A percentile compares a stretch with the other conserved stretches of the same genome.
Evolutionary conservation across 345 rosid species (phyloP).

Genomic region (Luvunga scandens): DNA sequence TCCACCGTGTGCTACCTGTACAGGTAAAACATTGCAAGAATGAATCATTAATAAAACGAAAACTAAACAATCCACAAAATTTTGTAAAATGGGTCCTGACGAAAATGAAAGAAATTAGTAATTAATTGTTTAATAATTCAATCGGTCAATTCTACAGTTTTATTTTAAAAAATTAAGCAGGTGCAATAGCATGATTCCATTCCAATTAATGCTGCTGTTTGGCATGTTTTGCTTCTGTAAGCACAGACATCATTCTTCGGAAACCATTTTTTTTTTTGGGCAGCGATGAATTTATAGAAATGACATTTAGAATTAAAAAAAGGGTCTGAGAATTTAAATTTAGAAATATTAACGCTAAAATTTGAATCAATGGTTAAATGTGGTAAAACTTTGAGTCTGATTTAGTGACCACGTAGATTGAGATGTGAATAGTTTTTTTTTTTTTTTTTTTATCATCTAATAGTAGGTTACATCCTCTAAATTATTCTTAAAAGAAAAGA

Average conservation of each 20-base stretch:
- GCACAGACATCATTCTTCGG: background rate
- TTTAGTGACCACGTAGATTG: accelerated
- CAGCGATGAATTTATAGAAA: background rate
- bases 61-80: background rate
- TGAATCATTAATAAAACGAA: too few species aligned
- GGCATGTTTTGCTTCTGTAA: background rate
- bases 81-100: background rate
- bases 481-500: too few species aligned
- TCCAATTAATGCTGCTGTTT: background rate
- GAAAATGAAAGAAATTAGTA: background rate
- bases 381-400: too few species aligned
- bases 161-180: background rate
- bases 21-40: too few species aligned
- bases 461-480: too few species aligned
- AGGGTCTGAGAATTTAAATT: background rate
- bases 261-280: background rate
- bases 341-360: too few species aligned
- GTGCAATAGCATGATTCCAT: background rate
- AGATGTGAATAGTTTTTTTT: too few species aligned
- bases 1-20: too few species aligned
- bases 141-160: background rate
- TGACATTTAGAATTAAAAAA: background rate
- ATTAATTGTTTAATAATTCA: background rate
- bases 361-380: too few species aligned
- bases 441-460: too few species aligned